A percentile compares a stretch with the other conserved stretches of the same genome.
Evolutionary conservation across 2,329 filamentous ascomycete genomes (phyloP).

Genomic region (Ceratocystiopsis minuta): DNA sequence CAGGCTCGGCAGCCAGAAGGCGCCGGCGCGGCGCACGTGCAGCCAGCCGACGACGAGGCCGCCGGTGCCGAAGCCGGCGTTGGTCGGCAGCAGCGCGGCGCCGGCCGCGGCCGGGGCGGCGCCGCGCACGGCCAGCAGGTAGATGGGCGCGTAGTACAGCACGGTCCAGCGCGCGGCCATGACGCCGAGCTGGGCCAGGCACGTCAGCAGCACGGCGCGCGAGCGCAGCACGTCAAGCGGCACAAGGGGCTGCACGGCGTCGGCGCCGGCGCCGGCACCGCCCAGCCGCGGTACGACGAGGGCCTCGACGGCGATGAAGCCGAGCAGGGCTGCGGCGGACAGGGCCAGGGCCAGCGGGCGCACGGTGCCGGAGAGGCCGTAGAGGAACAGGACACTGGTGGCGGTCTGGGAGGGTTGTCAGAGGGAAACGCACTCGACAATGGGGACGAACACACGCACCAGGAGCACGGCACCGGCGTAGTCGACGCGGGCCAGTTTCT

Average conservation of each 20-base stretch:
- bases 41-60: conserved; percentile 56
- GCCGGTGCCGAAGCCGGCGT: conserved; percentile 58
- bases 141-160: conserved; percentile 66
- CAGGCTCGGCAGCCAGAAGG: conserved; percentile 51
- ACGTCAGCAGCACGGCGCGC: conserved; percentile 53
- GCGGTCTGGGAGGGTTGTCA: conserved; percentile 25
- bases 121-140: conserved; percentile 56
- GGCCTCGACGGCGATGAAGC: conserved; percentile 46
- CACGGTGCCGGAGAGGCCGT: conserved; percentile 46
- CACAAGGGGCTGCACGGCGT: conserved; percentile 54
- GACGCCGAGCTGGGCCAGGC: conserved; percentile 54
- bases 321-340: conserved; percentile 30
- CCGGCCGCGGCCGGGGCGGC: conserved; percentile 54
- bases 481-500: conserved; percentile 50
- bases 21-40: conserved; percentile 54
- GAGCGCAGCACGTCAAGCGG: conserved; percentile 53
- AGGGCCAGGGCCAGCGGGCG: conserved; percentile 39
- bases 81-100: conserved; percentile 63
- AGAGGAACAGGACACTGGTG: conserved; percentile 55
- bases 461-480: conserved; percentile 55
- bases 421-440: neutral
- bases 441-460: conserved; percentile 22
- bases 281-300: conserved; percentile 3
- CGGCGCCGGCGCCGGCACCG: conserved; percentile 30
- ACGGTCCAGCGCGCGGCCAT: conserved; percentile 71